Conservation (phyloP, 305 asterid species). For the Nicotiana rustica region DNA sequence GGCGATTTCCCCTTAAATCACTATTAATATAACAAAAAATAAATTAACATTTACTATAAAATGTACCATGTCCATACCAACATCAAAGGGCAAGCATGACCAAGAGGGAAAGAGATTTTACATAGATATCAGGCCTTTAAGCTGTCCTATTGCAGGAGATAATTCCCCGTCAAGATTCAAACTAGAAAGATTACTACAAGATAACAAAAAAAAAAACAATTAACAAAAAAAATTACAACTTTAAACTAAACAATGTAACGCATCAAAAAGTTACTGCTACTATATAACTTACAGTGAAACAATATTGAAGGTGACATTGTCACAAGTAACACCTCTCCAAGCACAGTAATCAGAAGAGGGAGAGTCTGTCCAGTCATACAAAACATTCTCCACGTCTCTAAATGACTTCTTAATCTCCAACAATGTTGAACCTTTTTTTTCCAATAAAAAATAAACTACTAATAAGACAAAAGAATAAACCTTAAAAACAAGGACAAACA, state of each 20-base stretch:
- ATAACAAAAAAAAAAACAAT: background rate
- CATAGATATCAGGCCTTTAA: constrained; percentile 73
- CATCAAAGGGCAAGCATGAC: background rate
- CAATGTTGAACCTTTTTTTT: constrained; percentile 53
- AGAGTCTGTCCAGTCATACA: constrained; percentile 93
- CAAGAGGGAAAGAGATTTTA: constrained; percentile 37
- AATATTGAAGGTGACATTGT: constrained; percentile 87
- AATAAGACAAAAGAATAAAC: constrained; percentile 31
- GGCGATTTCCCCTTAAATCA: constrained; percentile 76
- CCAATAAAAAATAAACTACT: constrained; percentile 46
- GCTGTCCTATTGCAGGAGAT: constrained; percentile 88
- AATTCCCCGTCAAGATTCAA: constrained; percentile 64
- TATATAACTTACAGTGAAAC: constrained; percentile 71
- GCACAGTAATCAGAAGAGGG: constrained; percentile 90
- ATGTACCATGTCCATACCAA: background rate
- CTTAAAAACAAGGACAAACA: constrained; percentile 45
- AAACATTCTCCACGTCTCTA: constrained; percentile 89
- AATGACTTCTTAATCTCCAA: constrained; percentile 92
- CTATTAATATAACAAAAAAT: constrained; percentile 46
- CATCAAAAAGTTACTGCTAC: background rate
- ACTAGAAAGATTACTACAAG: constrained; percentile 55
- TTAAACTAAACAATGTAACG: background rate
- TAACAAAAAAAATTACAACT: background rate
- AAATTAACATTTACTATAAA: background rate
- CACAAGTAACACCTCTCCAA: constrained; percentile 94